Evolutionary conservation across 108 stramenopile genomes (phyloP), one percentile per base, ranked within the genome.

Genomic region (Conticribra weissflogii): DNA sequence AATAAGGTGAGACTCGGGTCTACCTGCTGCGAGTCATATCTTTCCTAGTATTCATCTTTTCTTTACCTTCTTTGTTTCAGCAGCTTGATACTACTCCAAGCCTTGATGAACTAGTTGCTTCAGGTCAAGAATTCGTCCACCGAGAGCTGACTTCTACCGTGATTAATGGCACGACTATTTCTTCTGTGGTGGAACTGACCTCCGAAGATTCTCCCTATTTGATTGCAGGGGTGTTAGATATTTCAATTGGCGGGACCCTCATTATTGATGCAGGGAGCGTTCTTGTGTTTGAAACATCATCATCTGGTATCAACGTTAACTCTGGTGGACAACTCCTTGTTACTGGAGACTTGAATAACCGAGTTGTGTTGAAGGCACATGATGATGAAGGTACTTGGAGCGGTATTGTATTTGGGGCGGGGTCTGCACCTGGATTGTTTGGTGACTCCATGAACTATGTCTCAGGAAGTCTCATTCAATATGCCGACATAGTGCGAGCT

Each of bases 401-500:
- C 0, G 67, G 67, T 16, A 68, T 68, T 1, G 18, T 9, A 12
- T 68, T 68, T 44, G 54, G 24, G 22, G 18, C 56, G 2, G 54
- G 41, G 22, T 32, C 67, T 31, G n/a, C 41, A 9, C 15, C 55
- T 29, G 1, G 55, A 7, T 16, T 41, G 9, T 54, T 57, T 22
- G 46, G 27, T 5, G 5, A 34, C 19, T 19, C 16, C 7, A 17
- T 34, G 3, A 29, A 34, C 55, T 57, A 44, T 23, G 28, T 28
- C 25, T 57, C 67, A 1, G 67, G 67, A 7, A 68, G 67, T 45
- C 31, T 41, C 3, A 68, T 68, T 16, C 54, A 68, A 29, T 68
- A 36, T 58, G 55, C 67, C 45, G 56, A 68, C 56, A 58, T 68
- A 29, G 19, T 68, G 0, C 54, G 56, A n/a, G 67, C 67, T 22